Base-by-base conservation (phyloP, 1,139 yeast species). In the Yamadazyma epiphylla region DNA sequence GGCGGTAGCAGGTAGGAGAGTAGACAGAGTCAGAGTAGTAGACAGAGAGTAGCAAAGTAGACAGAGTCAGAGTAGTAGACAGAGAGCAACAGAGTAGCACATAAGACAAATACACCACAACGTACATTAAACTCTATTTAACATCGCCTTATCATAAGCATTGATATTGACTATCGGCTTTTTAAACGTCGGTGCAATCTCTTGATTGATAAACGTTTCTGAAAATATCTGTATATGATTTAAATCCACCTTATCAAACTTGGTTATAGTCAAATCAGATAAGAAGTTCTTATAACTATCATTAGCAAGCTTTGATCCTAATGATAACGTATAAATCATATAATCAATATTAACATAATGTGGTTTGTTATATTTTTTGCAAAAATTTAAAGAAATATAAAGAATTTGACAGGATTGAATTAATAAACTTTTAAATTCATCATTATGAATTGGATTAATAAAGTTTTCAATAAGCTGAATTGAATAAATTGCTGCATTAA, bases 171-270 rank as follows among this genome's bases (percentile, higher is more conserved):
- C 6, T 9, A 26, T 5, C 5, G 30, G 12, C 17, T 22, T 28
- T 13, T 19, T 19, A 13, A 34, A 32, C n/a, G 37, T 31, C 3
- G 46, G 43, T 13, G 48, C 44, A 11, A 42, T 39, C 10, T 49
- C 49, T 25, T 43, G 48, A 10, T 44, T 37, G 3, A 51, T 51
- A 32, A 54, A 53, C 19, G 38, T 42, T 23, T 41, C 39, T 33
- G 49, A 57, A 33, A 54, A 54, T 26, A 43, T 43, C 16, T 35
- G 29, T 5, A 35, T 13, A 9, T 22, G 21, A 5, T 5, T 5
- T 5, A 26, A 16, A 5, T 26, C 23, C n/a, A 26, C 4, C 4
- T 9, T 28, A 3, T 13, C 7, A 12, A 19, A 22, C 15, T 25
- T 19, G n/a, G 29, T 19, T 15, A 32, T 28, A 6, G n/a, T 12